Conservation (phyloP, 2,329 filamentous ascomycete species). For the Lachnellula occidentalis region DNA sequence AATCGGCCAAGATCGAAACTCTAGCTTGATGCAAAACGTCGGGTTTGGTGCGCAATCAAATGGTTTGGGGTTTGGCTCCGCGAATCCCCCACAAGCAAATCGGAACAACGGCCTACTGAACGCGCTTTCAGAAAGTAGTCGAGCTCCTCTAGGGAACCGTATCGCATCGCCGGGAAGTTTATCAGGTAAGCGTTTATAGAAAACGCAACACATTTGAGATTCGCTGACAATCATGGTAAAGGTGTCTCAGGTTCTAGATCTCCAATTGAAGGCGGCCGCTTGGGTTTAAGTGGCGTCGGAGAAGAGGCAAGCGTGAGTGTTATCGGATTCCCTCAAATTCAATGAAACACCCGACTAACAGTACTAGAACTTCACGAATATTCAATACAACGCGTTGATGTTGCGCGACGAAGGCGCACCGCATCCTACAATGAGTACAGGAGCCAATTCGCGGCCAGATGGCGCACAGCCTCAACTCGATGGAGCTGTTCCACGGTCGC, state of each 20-base stretch:
- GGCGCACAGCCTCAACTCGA: conserved; percentile 18
- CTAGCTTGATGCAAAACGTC: conserved; percentile 49
- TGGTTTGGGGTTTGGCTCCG: conserved; percentile 32
- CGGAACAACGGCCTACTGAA: conserved; percentile 59
- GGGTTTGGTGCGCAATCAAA: conserved; percentile 47
- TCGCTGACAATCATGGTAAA: conserved; percentile 12
- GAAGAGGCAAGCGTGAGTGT: conserved; percentile 24
- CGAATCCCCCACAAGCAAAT: conserved; percentile 35
- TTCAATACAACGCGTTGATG: conserved; percentile 21
- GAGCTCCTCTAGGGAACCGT: conserved; percentile 39
- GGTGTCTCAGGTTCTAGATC: conserved; percentile 26
- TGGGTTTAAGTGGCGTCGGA: conserved; percentile 14
- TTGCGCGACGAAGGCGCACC: conserved; percentile 18
- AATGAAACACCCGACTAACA: background rate
- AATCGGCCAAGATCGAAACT: conserved; percentile 49
- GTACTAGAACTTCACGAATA: conserved; percentile 20
- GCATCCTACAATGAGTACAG: conserved; percentile 19
- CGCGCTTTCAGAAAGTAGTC: conserved; percentile 55
- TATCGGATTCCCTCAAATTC: background rate
- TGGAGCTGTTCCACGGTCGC: conserved; percentile 11
- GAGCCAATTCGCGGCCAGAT: conserved; percentile 17
- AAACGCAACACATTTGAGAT: background rate
- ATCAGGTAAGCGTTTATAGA: conserved; percentile 22
- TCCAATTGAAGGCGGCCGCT: conserved; percentile 22
- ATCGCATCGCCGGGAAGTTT: conserved; percentile 26